Percentiles rank a stretch among this genome's conserved stretches.
Evolutionary conservation across 2,329 filamentous ascomycete species (phyloP).

Genomic region (Raffaelea arxii): DNA sequence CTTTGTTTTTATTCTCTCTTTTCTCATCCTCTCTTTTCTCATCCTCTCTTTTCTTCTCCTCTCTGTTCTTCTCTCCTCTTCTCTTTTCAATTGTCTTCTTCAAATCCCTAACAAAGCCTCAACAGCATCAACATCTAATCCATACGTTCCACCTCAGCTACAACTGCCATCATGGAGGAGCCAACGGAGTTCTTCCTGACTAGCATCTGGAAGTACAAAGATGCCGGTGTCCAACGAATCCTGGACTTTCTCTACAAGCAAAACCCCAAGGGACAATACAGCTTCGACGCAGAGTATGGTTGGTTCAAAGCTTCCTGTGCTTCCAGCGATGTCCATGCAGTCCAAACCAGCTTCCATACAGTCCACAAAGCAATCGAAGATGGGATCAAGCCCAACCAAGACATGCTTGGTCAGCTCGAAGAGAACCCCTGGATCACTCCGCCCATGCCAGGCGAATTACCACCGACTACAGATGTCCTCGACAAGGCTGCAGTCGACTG

Average conservation of each 20-base stretch:
- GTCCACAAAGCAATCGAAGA: conserved; percentile 9
- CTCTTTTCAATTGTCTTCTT: neutral
- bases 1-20: neutral
- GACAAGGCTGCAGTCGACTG: conserved; percentile 2
- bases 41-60: neutral
- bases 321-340: neutral
- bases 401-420: neutral
- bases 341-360: conserved; percentile 11
- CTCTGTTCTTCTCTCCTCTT: neutral
- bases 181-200: conserved; percentile 16
- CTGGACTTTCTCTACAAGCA: conserved; percentile 11
- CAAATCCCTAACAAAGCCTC: neutral
- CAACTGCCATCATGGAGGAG: conserved; percentile 4
- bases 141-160: neutral
- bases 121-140: no score
- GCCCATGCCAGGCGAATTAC: neutral
- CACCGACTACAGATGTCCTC: neutral
- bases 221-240: conserved; percentile 13
- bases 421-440: conserved; percentile 5
- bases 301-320: conserved; percentile 18
- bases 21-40: neutral
- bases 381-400: neutral
- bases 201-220: conserved; percentile 18
- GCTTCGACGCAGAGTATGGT: conserved; percentile 13
- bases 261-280: conserved; percentile 13